Evolutionary conservation across 2,329 filamentous ascomycete genomes (phyloP), one percentile per base, ranked within the genome.

Genomic region (Neonectria hederae): DNA sequence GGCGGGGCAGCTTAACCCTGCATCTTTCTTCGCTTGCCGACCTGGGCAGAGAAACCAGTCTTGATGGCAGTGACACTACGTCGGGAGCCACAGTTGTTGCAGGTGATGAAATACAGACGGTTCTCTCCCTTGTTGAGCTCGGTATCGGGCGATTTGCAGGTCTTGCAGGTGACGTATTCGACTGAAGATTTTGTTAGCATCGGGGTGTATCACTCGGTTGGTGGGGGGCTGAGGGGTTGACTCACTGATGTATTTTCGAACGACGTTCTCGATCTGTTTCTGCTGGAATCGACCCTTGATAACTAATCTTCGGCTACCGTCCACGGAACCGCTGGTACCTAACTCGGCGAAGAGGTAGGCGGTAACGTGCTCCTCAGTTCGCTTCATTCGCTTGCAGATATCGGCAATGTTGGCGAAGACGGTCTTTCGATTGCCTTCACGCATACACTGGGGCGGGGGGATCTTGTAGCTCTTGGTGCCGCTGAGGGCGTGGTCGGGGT

Each of bases 221-320:
- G 22, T 59, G 8, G 28, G 26, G 30, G 22, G 30, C 21, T 22
- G 38, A n/a, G 21, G 26, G 14, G 14, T 35, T 54, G 60, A 86
- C 89, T 80, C 84, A 93, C 92, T 92, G 79, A 97, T 97, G 81
- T 97, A 97, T 85, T 95, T 92, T 83, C 95, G 88, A 78, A 98
- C 83, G 57, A 98, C 94, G 82, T 97, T 97, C 86, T 99, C 96
- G 78, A 98, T 94, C 85, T 98, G 95, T 84, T 97, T 97, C 85
- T 98, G 95, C 82, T 98, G 95, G 92, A 99, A 99, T 78, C 96
- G 93, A 86, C 96, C 96, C 87, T 97, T 97, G 88, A 99, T 99
- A 78, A 99, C 94, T 76, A 99, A 83, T 77, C 95, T 90, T 81
- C 94, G 90, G 82, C 88, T 93, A 74, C 95, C 96, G 83, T 97